Evolutionary conservation across 169 alveolate genomes (phyloP), one percentile per base, ranked within the genome.

Genomic region (Plasmodium cynomolgi): DNA sequence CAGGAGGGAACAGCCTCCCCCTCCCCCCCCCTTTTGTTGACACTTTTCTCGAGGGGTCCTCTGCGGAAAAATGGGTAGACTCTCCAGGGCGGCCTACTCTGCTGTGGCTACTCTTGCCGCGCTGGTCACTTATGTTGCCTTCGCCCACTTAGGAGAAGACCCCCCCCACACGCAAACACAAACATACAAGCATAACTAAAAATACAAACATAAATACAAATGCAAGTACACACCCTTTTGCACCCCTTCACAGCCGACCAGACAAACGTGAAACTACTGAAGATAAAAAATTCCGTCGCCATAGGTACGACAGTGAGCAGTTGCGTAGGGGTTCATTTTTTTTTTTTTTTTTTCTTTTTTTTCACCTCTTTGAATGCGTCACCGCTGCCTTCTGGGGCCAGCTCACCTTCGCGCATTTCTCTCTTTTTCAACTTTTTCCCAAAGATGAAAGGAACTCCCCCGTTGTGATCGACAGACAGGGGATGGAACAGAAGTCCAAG

Each of bases 211-310:
- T 44, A 44, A 44, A 44, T 44, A 7, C 11, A 44, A 7, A n/a
- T n/a, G n/a, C n/a, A n/a, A n/a, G n/a, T n/a, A n/a, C n/a, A n/a
- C n/a, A n/a, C 68, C 15, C 17, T 20, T 37, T 17, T 56, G 34
- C 39, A 15, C 54, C 31, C 41, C 23, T 33, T 39, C 20, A 23
- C 17, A 83, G 20, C 31, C 50, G 23, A 47, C 56, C 72, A 29
- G 20, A n/a, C 81, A 58, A 75, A 62, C 20, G n/a, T 83, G 26
- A 73, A 83, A 33, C 31, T 83, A 15, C 41, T 83, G 72, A 83
- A 83, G 72, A 83, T 83, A 31, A 83, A 83, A 56, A 31, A 81
- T 83, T 83, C 91, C 81, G 54, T 83, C 44, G 56, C 41, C 26
- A 13, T 83, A 56, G 74, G 91, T 83, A 83, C 39, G 68, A 58